Percentiles rank a stretch among this genome's conserved stretches.
phyloP scores from a whole-genome alignment of 192 early-diverging fungal genomes.

The Pilaira anomala region DNA sequence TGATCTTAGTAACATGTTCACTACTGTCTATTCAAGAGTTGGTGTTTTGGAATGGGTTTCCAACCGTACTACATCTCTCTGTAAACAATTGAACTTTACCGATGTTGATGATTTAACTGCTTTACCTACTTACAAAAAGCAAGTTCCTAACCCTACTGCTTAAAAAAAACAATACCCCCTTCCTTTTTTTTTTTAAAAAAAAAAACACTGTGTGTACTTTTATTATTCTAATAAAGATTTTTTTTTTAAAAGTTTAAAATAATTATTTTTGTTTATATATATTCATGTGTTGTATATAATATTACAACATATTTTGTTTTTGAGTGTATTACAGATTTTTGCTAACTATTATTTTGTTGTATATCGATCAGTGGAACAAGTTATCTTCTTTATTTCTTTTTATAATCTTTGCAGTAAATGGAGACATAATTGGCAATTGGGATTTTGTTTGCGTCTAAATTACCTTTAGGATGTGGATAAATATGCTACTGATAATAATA shows the following conservation, averaged over 20 bases:
- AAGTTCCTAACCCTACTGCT: too few relatives aligned
- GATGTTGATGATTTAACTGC: too few relatives aligned
- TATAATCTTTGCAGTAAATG: slow-evolving; percentile 30
- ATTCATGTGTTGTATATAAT: too few relatives aligned
- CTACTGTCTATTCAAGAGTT: slow-evolving; percentile 6
- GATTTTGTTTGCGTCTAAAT: slow-evolving; percentile 38
- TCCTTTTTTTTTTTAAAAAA: too few relatives aligned
- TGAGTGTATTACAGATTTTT: too few relatives aligned
- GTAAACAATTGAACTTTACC: slow-evolving; percentile 2
- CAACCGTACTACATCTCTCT: slow-evolving; percentile 10
- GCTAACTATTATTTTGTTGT: slow-evolving; percentile 26
- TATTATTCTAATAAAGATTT: too few relatives aligned
- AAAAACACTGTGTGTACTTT: too few relatives aligned
- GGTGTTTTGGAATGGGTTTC: slow-evolving; percentile 23
- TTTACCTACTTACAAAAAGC: too few relatives aligned
- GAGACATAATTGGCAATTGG: slow-evolving; percentile 30
- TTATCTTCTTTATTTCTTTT: slow-evolving; percentile 23
- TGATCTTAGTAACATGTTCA: slow-evolving; percentile 19
- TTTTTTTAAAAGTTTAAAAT: too few relatives aligned
- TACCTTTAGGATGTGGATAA: slow-evolving; percentile 60
- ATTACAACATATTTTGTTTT: too few relatives aligned
- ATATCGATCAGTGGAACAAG: slow-evolving; percentile 23
- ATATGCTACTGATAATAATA: slow-evolving; percentile 80
- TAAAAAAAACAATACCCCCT: too few relatives aligned
- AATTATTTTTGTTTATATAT: too few relatives aligned